phyloP scores from a whole-genome alignment of 2,329 filamentous ascomycete genomes.

The Blumeria graminis region DNA sequence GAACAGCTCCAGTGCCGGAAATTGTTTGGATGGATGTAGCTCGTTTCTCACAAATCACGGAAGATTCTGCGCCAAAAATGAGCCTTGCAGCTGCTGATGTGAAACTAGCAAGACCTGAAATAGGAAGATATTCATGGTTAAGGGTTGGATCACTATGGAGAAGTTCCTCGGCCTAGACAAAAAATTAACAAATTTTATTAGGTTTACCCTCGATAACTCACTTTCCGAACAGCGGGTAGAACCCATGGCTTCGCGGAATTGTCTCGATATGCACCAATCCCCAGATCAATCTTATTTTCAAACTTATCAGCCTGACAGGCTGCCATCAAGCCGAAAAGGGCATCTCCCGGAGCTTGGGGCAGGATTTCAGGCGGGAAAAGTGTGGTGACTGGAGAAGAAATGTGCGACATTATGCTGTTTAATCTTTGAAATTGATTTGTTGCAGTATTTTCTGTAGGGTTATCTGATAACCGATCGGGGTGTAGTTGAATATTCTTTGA shows the following conservation, averaged over 20 bases:
- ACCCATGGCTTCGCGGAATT: slow-evolving; percentile 95
- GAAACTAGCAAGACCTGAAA: slow-evolving; percentile 67
- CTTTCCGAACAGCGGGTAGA: slow-evolving; percentile 87
- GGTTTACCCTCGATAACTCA: slow-evolving; percentile 18
- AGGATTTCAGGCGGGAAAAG: slow-evolving; percentile 56
- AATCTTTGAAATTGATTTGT: slow-evolving; percentile 26
- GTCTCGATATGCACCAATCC: slow-evolving; percentile 82
- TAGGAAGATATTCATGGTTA: slow-evolving; percentile 97
- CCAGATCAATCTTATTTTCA: slow-evolving; percentile 71
- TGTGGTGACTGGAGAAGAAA: slow-evolving; percentile 29
- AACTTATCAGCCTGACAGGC: slow-evolving; percentile 61
- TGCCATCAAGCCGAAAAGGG: slow-evolving; percentile 78
- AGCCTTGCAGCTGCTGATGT: slow-evolving; percentile 79
- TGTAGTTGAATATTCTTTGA: neutral
- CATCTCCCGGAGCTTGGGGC: slow-evolving; percentile 80
- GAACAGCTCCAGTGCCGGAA: slow-evolving; percentile 86
- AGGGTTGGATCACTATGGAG: slow-evolving; percentile 70
- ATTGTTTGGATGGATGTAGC: slow-evolving; percentile 73
- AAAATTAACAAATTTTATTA: slow-evolving; percentile 3
- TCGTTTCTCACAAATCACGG: slow-evolving; percentile 65
- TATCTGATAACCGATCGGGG: slow-evolving; percentile 1
- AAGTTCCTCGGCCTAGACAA: slow-evolving; percentile 59
- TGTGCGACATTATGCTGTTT: slow-evolving; percentile 42
- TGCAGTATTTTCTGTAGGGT: slow-evolving; percentile 4
- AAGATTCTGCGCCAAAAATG: slow-evolving; percentile 55